phyloP scores from a whole-genome alignment of 345 rosid species.

The Pseudoturritis turrita region DNA sequence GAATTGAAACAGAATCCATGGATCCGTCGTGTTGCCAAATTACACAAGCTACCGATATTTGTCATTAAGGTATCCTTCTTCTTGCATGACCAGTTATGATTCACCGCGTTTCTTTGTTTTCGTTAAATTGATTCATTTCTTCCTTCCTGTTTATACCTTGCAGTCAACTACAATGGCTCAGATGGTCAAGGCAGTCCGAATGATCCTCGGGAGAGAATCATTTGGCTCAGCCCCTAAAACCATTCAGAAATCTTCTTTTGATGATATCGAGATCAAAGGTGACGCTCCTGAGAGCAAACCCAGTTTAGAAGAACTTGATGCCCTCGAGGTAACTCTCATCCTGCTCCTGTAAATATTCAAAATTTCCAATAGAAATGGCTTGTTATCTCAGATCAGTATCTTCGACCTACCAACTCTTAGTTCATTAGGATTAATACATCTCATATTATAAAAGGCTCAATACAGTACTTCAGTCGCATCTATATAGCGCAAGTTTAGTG shows the following conservation, averaged over 20 bases:
- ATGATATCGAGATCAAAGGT: conserved; percentile 71
- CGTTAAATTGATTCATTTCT: background rate
- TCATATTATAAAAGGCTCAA: conserved; percentile 1
- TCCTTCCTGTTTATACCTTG: conserved; percentile 16
- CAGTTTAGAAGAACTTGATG: conserved; percentile 94
- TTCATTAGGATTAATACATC: background rate
- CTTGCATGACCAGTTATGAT: background rate
- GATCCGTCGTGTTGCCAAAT: conserved; percentile 81
- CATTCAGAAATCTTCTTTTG: conserved; percentile 32
- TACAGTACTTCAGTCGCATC: background rate
- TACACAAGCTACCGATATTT: conserved; percentile 67
- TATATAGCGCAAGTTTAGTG: too few relatives aligned
- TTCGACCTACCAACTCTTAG: background rate
- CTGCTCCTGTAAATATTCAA: background rate
- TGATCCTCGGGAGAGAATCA: conserved; percentile 77
- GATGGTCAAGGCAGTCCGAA: conserved; percentile 91
- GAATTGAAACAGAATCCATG: conserved; percentile 82
- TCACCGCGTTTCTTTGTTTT: background rate
- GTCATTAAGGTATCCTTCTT: conserved; percentile 61
- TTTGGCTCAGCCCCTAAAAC: conserved; percentile 39
- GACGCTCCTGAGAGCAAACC: conserved; percentile 89
- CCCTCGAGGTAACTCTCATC: conserved; percentile 63
- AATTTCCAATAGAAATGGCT: background rate
- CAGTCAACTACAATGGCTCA: conserved; percentile 96
- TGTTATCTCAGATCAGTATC: background rate